Evolutionary conservation across 305 asterid species (phyloP).

Genomic region (Fraxinus xanthoxyloides): DNA sequence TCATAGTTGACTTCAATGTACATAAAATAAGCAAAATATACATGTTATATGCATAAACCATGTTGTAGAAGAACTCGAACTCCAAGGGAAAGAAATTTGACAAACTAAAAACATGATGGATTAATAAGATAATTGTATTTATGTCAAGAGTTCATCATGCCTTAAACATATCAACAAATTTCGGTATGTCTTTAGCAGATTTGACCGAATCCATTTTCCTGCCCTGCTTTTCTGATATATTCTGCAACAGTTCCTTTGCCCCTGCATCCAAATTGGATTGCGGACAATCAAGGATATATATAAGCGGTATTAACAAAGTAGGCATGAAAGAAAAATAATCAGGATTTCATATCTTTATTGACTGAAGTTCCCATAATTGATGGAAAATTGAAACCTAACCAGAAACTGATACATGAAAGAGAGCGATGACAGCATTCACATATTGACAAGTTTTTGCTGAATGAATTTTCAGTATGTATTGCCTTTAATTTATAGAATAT

Average conservation of each 20-base stretch:
- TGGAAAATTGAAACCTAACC: background rate
- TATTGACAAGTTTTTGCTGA: background rate
- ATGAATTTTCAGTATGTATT: no score
- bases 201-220: constrained; percentile 83
- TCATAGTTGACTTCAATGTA: background rate
- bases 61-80: background rate
- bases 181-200: constrained; percentile 78
- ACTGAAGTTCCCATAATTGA: constrained; percentile 9
- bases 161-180: constrained; percentile 72
- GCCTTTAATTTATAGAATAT: no score
- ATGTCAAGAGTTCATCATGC: constrained; percentile 38
- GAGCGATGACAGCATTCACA: constrained; percentile 10
- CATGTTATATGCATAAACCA: background rate
- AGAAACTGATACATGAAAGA: constrained; percentile 12
- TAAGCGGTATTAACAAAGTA: background rate
- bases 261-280: constrained; percentile 55
- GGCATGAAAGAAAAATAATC: constrained; percentile 2
- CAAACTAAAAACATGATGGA: background rate
- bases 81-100: background rate
- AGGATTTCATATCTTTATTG: background rate
- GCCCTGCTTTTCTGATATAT: constrained; percentile 94
- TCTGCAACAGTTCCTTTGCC: constrained; percentile 86
- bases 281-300: constrained; percentile 10
- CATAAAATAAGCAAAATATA: background rate
- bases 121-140: background rate